A percentile compares a stretch with the other conserved stretches of the same genome.
phyloP scores from a whole-genome alignment of 306 rosid species.

The Cucurbita ficifolia region DNA sequence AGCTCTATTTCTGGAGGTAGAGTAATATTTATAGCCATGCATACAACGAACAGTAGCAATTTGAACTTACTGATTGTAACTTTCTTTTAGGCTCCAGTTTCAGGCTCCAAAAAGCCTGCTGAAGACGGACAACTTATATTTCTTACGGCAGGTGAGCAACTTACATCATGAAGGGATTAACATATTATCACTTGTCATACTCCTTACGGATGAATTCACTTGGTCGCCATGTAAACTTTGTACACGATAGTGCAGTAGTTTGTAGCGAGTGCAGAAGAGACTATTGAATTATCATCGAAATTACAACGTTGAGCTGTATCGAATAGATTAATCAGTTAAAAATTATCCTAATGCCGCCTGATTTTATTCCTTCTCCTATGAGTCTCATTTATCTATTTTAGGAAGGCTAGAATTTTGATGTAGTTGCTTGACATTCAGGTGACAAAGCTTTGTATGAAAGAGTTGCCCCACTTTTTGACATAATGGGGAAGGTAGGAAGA shows the following conservation, averaged over 20 bases:
- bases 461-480: slow-evolving; percentile 51
- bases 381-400: neutral
- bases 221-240: neutral
- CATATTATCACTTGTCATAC: neutral
- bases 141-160: slow-evolving; percentile 83
- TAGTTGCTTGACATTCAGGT: slow-evolving; percentile 36
- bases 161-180: slow-evolving; percentile 6
- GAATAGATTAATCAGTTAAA: neutral
- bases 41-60: neutral
- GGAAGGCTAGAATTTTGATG: slow-evolving; percentile 9
- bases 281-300: neutral
- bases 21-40: neutral
- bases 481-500: slow-evolving; percentile 80
- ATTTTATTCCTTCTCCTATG: neutral
- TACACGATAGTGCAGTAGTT: neutral
- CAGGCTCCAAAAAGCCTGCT: slow-evolving; percentile 98
- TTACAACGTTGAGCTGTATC: neutral
- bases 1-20: slow-evolving; percentile 81
- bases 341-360: neutral
- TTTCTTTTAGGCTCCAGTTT: slow-evolving; percentile 86
- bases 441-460: slow-evolving; percentile 62
- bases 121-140: slow-evolving; percentile 90
- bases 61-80: neutral
- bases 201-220: too few relatives aligned
- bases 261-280: neutral